phyloP scores from a whole-genome alignment of 331 rosid genomes.

The Phaseolus coccineus region DNA sequence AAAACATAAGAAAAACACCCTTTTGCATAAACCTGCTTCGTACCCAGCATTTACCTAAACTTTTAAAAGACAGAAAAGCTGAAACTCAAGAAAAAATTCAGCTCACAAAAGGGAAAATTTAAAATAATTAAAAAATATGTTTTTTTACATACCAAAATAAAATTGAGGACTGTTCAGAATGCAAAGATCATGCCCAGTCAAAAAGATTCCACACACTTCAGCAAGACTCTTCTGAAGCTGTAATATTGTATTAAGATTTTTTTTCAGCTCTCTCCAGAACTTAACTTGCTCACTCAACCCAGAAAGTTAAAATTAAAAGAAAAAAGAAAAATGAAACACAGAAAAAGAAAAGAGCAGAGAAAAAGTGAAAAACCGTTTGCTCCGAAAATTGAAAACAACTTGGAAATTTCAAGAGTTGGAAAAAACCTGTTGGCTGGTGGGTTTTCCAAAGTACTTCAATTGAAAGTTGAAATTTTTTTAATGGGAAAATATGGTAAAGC shows the following conservation, averaged over 20 bases:
- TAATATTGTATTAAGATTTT: conserved; percentile 40
- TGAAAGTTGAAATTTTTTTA: conserved; percentile 51
- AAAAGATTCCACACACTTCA: conserved; percentile 55
- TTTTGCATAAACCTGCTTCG: conserved; percentile 43
- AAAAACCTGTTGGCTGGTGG: conserved; percentile 57
- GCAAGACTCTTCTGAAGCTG: conserved; percentile 50
- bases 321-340: neutral
- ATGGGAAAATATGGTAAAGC: conserved; percentile 41
- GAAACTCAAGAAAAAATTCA: conserved; percentile 19
- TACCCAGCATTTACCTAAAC: conserved; percentile 41
- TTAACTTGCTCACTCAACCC: conserved; percentile 43
- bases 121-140: neutral
- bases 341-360: conserved; percentile 17
- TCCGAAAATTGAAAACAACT: conserved; percentile 61
- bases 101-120: neutral
- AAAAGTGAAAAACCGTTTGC: conserved; percentile 51
- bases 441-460: conserved; percentile 64
- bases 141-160: conserved; percentile 37
- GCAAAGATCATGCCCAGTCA: conserved; percentile 59
- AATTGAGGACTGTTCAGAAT: conserved; percentile 46
- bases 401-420: conserved; percentile 44
- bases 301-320: conserved; percentile 39
- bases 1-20: conserved; percentile 38
- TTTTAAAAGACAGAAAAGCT: conserved; percentile 38
- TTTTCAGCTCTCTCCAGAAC: conserved; percentile 49